These are phyloP conservation scores for Blastobotrys ciferrii DNA, from an alignment of 1,139 yeast genomes.

Conservation along the genomic window DNA sequence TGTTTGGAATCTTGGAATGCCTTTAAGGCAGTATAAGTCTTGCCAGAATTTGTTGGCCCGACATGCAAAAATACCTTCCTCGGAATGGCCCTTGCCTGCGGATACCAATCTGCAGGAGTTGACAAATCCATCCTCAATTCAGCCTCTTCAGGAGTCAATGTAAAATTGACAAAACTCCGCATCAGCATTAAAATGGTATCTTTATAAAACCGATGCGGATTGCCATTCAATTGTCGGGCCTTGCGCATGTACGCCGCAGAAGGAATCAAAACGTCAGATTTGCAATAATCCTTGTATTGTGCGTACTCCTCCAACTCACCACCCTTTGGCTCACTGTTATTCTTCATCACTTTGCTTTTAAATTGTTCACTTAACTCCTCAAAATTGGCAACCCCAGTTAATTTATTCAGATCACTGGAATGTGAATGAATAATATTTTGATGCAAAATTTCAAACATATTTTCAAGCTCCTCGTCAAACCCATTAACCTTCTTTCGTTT, in stretches of 20 bases:
- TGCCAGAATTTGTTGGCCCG: conserved; percentile 98
- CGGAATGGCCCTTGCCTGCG: conserved; percentile 76
- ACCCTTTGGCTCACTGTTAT: no score
- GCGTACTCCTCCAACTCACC: conserved; percentile 10
- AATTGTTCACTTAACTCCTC: not conserved
- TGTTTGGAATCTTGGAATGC: conserved; percentile 61
- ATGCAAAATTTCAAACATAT: conserved; percentile 4
- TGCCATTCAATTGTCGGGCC: not conserved
- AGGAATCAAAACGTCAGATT: conserved; percentile 5
- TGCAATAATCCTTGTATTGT: conserved; percentile 13
- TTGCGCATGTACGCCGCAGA: not conserved
- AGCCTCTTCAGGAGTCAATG: not conserved
- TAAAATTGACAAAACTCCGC: conserved; percentile 7
- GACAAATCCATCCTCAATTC: conserved; percentile 19
- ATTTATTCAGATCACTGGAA: not conserved
- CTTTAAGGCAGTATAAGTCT: conserved; percentile 79
- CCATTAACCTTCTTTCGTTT: not conserved
- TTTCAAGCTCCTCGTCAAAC: conserved; percentile 3
- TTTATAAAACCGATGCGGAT: conserved; percentile 3
- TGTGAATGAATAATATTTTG: not conserved
- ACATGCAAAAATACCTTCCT: conserved; percentile 84
- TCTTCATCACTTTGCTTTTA: no score
- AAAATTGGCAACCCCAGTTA: not conserved
- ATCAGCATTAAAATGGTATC: conserved; percentile 7
- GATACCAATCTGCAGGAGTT: conserved; percentile 80